Evolutionary conservation across 768 basidiomycete species (phyloP).

Genomic region (Astraeus odoratus): DNA sequence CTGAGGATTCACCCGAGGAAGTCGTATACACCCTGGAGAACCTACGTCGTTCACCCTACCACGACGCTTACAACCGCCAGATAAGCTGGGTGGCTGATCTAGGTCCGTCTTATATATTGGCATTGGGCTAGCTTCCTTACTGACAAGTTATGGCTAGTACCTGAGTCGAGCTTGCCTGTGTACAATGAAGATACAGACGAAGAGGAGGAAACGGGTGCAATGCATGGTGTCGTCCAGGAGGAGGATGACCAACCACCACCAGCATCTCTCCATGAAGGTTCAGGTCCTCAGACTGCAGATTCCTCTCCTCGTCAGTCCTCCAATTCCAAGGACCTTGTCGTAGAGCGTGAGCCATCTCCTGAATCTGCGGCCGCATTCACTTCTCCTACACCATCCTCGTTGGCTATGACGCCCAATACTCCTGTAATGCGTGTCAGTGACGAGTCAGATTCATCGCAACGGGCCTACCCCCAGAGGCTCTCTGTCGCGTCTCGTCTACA

Average conservation of each 20-base stretch:
- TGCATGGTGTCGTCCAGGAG: slow-evolving; percentile 28
- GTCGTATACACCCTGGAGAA: slow-evolving; percentile 58
- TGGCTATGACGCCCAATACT: slow-evolving; percentile 38
- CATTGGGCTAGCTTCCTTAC: slow-evolving; percentile 5
- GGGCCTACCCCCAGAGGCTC: slow-evolving; percentile 49
- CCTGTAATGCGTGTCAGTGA: slow-evolving; percentile 36
- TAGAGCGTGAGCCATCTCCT: slow-evolving; percentile 57
- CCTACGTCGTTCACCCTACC: slow-evolving; percentile 44
- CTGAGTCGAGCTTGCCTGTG: slow-evolving; percentile 59
- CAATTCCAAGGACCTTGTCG: slow-evolving; percentile 53
- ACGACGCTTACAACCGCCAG: slow-evolving; percentile 44
- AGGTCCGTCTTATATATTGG: slow-evolving; percentile 39
- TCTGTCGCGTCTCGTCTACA: slow-evolving; percentile 58
- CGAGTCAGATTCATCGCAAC: slow-evolving; percentile 45
- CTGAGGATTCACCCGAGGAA: slow-evolving; percentile 45
- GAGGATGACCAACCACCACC: slow-evolving; percentile 49
- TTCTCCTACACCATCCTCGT: slow-evolving; percentile 45
- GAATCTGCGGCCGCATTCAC: slow-evolving; percentile 39
- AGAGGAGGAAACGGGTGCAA: slow-evolving; percentile 22
- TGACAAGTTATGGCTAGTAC: slow-evolving; percentile 33
- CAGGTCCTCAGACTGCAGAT: slow-evolving; percentile 42
- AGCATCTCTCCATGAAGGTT: slow-evolving; percentile 43
- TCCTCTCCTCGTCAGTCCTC: slow-evolving; percentile 50
- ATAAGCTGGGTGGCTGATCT: slow-evolving; percentile 76
- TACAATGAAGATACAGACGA: slow-evolving; percentile 46